These are phyloP conservation scores for Metrosideros polymorpha DNA, from an alignment of 441 rosid species.

Conservation along the genomic window DNA sequence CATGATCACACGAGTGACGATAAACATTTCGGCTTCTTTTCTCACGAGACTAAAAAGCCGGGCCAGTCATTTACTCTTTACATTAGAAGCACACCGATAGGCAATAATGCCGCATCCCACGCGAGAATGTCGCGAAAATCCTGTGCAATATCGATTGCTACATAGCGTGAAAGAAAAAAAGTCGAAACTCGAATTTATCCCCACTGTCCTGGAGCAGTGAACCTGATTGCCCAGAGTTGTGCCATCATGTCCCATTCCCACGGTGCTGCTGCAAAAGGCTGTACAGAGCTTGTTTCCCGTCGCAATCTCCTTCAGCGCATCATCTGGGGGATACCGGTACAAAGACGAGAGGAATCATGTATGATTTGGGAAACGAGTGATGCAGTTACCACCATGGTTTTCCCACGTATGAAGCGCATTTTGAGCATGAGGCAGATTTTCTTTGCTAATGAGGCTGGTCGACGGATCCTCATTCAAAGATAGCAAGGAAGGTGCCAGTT, in stretches of 20 bases:
- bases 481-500: neutral
- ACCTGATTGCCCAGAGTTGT: neutral
- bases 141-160: neutral
- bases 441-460: neutral
- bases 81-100: neutral
- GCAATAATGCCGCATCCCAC: neutral
- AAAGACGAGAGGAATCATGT: conserved; percentile 8
- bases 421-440: neutral
- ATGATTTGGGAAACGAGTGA: neutral
- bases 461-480: conserved; percentile 1
- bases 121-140: neutral
- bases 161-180: neutral
- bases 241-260: neutral
- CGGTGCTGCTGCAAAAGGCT: neutral
- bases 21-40: neutral
- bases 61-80: neutral
- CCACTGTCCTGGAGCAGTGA: neutral
- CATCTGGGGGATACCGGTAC: neutral
- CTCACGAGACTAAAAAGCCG: neutral
- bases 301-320: conserved; percentile 8
- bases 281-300: conserved; percentile 7
- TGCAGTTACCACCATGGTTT: neutral
- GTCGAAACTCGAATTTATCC: neutral
- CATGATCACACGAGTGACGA: neutral
- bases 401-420: conserved; percentile 4